phyloP scores from a whole-genome alignment of 2,329 filamentous ascomycete species.

The Exophiala sp. region DNA sequence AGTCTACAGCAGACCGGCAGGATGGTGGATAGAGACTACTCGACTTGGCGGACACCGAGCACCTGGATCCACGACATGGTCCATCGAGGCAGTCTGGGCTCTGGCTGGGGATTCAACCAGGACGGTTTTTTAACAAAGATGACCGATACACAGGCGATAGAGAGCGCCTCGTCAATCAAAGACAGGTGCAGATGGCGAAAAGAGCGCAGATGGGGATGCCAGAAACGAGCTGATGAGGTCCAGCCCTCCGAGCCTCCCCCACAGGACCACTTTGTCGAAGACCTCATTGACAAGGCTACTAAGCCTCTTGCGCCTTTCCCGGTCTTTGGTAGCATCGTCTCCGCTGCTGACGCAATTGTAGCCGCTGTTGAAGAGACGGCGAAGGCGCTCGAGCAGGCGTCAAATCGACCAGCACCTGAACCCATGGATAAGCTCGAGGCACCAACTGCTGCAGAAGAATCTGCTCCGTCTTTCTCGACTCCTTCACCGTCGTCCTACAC shows the following conservation, averaged over 20 bases:
- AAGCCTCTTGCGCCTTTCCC: slow-evolving; percentile 14
- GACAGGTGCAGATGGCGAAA: slow-evolving; percentile 4
- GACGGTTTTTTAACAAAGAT: slow-evolving; percentile 19
- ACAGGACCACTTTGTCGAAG: slow-evolving; percentile 5
- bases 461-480: background rate
- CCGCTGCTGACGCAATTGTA: slow-evolving; percentile 16
- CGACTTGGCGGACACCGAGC: slow-evolving; percentile 30
- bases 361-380: slow-evolving; percentile 12
- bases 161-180: background rate
- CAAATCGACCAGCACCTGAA: background rate
- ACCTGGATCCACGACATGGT: slow-evolving; percentile 42
- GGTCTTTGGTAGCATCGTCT: slow-evolving; percentile 13
- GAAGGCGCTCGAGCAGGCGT: background rate
- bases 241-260: background rate
- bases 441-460: background rate
- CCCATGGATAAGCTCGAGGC: background rate
- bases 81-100: slow-evolving; percentile 41
- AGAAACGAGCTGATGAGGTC: slow-evolving; percentile 1
- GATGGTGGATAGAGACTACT: slow-evolving; percentile 37
- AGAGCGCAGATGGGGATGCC: slow-evolving; percentile 10
- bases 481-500: slow-evolving; percentile 5
- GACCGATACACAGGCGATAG: background rate
- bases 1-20: slow-evolving; percentile 45
- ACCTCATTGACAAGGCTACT: slow-evolving; percentile 11
- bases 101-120: slow-evolving; percentile 34